Conservation (phyloP, 2,329 filamentous ascomycete genomes). For the Nectriaceae sp. region DNA sequence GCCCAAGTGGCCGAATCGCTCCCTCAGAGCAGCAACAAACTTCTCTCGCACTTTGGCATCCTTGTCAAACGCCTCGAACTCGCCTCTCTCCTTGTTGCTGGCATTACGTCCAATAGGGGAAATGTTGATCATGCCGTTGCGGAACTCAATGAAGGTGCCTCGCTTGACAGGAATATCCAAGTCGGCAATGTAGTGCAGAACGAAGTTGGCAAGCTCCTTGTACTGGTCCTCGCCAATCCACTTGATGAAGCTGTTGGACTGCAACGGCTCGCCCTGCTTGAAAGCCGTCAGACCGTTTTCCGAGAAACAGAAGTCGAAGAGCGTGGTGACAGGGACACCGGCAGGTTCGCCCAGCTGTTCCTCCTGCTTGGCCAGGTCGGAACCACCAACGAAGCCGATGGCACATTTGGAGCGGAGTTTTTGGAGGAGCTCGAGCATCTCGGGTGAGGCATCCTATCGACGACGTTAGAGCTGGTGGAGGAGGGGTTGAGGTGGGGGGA, state of each 20-base stretch:
- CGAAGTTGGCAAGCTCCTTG: constrained; percentile 75
- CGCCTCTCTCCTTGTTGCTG: constrained; percentile 73
- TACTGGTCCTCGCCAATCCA: constrained; percentile 86
- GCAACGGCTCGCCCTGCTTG: constrained; percentile 75
- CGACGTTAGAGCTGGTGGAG: constrained; percentile 1
- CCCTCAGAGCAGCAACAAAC: constrained; percentile 75
- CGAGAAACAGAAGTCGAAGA: constrained; percentile 97
- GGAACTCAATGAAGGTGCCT: constrained; percentile 85
- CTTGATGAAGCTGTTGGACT: constrained; percentile 83
- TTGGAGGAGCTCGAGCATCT: constrained; percentile 81
- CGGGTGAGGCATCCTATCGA: constrained; percentile 69
- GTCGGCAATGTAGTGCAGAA: constrained; percentile 82
- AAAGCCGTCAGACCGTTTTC: constrained; percentile 95
- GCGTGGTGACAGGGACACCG: constrained; percentile 68
- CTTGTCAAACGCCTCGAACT: constrained; percentile 81
- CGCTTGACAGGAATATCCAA: constrained; percentile 81
- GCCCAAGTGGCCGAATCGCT: constrained; percentile 80
- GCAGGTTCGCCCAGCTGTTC: constrained; percentile 79
- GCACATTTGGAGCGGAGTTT: constrained; percentile 83
- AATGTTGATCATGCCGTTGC: constrained; percentile 90
- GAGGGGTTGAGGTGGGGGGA: not conserved
- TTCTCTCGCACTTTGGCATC: constrained; percentile 73
- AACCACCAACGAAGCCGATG: constrained; percentile 91
- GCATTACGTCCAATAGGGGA: constrained; percentile 86
- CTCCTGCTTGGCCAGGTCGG: constrained; percentile 90